Percentiles rank a stretch among this genome's conserved stretches.
Evolutionary conservation across 2,329 filamentous ascomycete species (phyloP).

Genomic region (Aspergillus brasiliensis): DNA sequence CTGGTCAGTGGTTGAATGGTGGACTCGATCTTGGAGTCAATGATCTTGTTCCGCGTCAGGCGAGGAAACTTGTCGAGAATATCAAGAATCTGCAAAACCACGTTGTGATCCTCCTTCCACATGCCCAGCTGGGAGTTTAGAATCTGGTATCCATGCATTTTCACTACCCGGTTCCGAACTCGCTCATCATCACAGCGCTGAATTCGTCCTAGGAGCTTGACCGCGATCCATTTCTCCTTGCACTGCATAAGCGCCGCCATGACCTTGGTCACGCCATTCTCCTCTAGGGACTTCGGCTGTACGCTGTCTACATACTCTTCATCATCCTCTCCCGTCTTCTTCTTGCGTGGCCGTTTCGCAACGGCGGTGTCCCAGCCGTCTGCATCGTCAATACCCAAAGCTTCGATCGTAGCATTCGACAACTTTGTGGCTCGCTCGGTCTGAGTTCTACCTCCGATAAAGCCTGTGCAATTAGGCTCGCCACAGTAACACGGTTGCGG

Average conservation of each 20-base stretch:
- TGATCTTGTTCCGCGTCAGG: conserved; percentile 93
- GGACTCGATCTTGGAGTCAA: conserved; percentile 90
- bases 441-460: conserved; percentile 96
- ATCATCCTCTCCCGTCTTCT: conserved; percentile 87
- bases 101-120: conserved; percentile 86
- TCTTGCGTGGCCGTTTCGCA: conserved; percentile 87
- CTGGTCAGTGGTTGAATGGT: conserved; percentile 69
- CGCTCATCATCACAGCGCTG: conserved; percentile 83
- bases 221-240: conserved; percentile 99
- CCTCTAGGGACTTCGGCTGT: conserved; percentile 75
- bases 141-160: conserved; percentile 97
- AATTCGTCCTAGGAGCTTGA: conserved; percentile 88
- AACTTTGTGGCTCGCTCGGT: conserved; percentile 93
- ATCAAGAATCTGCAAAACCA: conserved; percentile 84
- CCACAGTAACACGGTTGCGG: conserved; percentile 96
- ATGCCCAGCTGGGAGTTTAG: conserved; percentile 82
- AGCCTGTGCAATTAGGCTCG: conserved; percentile 91
- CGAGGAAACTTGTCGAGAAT: conserved; percentile 88
- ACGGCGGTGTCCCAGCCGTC: conserved; percentile 91
- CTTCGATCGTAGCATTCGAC: conserved; percentile 85
- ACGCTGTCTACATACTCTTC: conserved; percentile 94
- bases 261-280: conserved; percentile 85
- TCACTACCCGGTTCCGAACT: conserved; percentile 83
- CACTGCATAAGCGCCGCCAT: conserved; percentile 97
- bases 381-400: conserved; percentile 88